These are phyloP conservation scores for Sporothrix sp. DNA, from an alignment of 2,329 filamentous ascomycete species.

Conservation along the genomic window DNA sequence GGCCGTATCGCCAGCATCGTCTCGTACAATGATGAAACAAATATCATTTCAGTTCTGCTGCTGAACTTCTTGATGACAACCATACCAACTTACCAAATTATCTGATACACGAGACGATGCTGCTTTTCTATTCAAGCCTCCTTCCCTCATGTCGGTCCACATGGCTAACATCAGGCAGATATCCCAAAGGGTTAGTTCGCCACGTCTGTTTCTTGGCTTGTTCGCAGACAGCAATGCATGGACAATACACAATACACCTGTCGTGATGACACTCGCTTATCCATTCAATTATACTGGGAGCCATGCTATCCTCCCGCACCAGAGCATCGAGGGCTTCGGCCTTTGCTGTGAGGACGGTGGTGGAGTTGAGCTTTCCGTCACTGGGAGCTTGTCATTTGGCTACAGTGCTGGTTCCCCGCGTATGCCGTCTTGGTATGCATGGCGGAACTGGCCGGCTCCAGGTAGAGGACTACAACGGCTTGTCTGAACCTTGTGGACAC, in stretches of 20 bases:
- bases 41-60: conserved; percentile 61
- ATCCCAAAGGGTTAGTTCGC: conserved; percentile 1
- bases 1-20: neutral
- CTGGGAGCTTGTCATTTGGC: conserved; percentile 42
- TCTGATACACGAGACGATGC: conserved; percentile 18
- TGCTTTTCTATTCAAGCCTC: conserved; percentile 9
- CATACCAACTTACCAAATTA: conserved; percentile 47
- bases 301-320: conserved; percentile 68
- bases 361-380: conserved; percentile 49
- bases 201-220: too few relatives aligned
- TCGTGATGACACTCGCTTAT: conserved; percentile 61
- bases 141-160: neutral
- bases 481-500: conserved; percentile 22
- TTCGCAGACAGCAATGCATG: neutral
- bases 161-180: neutral
- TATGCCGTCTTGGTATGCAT: conserved; percentile 47
- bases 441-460: conserved; percentile 24
- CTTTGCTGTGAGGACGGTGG: conserved; percentile 59
- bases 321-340: conserved; percentile 40
- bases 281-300: conserved; percentile 62
- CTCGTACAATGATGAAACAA: conserved; percentile 51
- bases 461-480: conserved; percentile 31
- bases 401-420: conserved; percentile 42
- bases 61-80: conserved; percentile 57
- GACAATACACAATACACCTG: neutral